Conservation (phyloP, 208 protist species). For the Naegleria fowleri region DNA sequence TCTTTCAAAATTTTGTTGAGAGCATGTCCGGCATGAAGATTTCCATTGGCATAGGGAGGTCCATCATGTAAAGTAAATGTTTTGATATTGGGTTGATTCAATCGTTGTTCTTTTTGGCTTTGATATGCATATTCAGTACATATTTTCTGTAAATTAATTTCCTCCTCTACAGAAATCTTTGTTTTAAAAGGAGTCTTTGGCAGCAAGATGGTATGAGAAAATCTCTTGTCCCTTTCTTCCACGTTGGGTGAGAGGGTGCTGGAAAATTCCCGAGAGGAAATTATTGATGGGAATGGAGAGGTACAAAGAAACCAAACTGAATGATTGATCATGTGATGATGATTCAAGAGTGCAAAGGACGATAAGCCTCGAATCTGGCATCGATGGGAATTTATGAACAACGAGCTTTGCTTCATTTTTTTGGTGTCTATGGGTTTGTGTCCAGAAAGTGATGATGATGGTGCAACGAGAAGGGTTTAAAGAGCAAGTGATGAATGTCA, state of each 20-base stretch:
- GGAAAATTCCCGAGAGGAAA: no score
- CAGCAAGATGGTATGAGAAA: slow-evolving; percentile 33
- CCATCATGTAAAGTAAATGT: slow-evolving; percentile 71
- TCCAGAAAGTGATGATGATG: no score
- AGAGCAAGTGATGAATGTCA: no score
- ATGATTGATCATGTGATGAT: no score
- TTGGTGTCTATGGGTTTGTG: no score
- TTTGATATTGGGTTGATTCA: neutral
- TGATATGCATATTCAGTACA: slow-evolving; percentile 38
- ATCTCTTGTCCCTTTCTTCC: neutral
- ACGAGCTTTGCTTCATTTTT: no score
- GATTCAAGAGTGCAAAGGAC: no score
- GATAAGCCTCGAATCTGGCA: no score
- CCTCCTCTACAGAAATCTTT: slow-evolving; percentile 33
- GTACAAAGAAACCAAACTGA: no score
- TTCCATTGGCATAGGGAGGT: slow-evolving; percentile 75
- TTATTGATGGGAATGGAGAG: no score
- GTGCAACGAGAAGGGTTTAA: no score
- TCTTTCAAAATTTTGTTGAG: slow-evolving; percentile 67
- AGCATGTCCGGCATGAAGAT: slow-evolving; percentile 59
- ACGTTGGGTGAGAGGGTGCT: neutral
- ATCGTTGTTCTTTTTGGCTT: slow-evolving; percentile 26
- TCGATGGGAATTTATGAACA: no score
- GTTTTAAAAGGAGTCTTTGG: slow-evolving; percentile 48
- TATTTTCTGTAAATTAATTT: slow-evolving; percentile 33